Evolutionary conservation across 345 rosid genomes (phyloP).

Genomic region (Luvunga scandens): DNA sequence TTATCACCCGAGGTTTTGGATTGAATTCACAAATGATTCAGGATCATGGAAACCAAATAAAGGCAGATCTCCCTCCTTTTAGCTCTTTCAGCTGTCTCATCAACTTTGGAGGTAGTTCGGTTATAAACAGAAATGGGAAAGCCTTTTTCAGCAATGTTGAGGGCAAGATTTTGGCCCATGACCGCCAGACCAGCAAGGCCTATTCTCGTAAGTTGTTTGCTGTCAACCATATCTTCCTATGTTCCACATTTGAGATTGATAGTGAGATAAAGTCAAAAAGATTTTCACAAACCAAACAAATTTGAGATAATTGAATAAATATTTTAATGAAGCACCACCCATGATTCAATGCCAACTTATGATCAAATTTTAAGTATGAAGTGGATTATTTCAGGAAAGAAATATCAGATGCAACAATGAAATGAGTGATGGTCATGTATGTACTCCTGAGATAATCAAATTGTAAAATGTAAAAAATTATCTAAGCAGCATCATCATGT

Average conservation of each 20-base stretch:
- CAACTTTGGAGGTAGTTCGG: constrained; percentile 83
- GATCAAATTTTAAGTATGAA: not conserved
- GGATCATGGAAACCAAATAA: constrained; percentile 85
- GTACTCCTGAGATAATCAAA: not conserved
- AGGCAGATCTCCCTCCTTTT: constrained; percentile 82
- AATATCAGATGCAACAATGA: not conserved
- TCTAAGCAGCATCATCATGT: not conserved
- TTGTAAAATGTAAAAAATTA: not conserved
- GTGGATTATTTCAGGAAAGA: not conserved
- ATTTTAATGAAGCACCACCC: not conserved
- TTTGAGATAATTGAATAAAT: not conserved
- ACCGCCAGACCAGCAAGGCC: constrained; percentile 97
- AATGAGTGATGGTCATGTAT: not conserved
- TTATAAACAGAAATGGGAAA: constrained; percentile 95
- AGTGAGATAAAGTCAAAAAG: constrained; percentile 17
- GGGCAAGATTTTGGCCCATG: constrained; percentile 97
- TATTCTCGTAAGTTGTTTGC: constrained; percentile 57
- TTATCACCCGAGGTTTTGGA: constrained; percentile 84
- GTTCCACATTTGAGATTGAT: constrained; percentile 9
- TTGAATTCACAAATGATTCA: constrained; percentile 68
- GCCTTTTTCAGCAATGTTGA: constrained; percentile 93
- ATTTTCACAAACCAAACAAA: not conserved
- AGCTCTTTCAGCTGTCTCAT: constrained; percentile 88
- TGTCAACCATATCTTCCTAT: constrained; percentile 57
- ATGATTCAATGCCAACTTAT: not conserved